phyloP scores from a whole-genome alignment of 2,329 filamentous ascomycete species.

The Paradendryphiella salina region DNA sequence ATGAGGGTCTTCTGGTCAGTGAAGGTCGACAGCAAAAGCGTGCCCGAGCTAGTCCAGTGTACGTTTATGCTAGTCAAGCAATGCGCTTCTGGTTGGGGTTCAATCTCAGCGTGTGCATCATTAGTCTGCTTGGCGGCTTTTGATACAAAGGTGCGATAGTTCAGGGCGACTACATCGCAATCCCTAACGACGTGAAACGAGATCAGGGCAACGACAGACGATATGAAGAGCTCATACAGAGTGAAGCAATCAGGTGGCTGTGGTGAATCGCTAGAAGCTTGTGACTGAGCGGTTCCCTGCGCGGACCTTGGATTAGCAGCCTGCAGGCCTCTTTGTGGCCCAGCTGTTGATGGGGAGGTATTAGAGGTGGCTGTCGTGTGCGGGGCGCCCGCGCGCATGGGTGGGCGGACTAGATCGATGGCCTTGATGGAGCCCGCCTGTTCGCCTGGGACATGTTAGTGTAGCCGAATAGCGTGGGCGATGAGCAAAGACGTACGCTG shows the following conservation, averaged over 20 bases:
- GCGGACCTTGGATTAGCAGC: conserved; percentile 21
- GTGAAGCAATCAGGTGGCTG: conserved; percentile 37
- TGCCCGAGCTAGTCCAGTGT: conserved; percentile 43
- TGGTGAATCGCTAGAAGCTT: conserved; percentile 17
- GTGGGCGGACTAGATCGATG: conserved; percentile 39
- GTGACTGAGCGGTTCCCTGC: conserved; percentile 22
- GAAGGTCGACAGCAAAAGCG: conserved; percentile 38
- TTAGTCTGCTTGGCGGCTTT: conserved; percentile 19
- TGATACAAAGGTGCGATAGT: conserved; percentile 45
- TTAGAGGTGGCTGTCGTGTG: conserved; percentile 23
- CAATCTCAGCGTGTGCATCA: conserved; percentile 9
- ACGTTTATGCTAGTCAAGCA: conserved; percentile 40
- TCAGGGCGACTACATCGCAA: conserved; percentile 40
- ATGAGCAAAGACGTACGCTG: conserved; percentile 29
- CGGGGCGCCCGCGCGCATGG: conserved; percentile 28
- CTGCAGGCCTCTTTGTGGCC: conserved; percentile 26
- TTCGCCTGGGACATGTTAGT: conserved; percentile 38
- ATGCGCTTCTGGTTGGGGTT: conserved; percentile 9
- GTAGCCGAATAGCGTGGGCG: background rate
- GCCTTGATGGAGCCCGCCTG: conserved; percentile 41
- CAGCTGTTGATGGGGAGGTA: conserved; percentile 26
- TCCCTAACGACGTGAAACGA: conserved; percentile 41
- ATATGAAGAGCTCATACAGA: conserved; percentile 46
- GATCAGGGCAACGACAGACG: conserved; percentile 44
- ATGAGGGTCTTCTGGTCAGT: conserved; percentile 32